These are phyloP conservation scores for Annona squamosa DNA, from an alignment of 164 flowering plant species.

Conservation along the genomic window DNA sequence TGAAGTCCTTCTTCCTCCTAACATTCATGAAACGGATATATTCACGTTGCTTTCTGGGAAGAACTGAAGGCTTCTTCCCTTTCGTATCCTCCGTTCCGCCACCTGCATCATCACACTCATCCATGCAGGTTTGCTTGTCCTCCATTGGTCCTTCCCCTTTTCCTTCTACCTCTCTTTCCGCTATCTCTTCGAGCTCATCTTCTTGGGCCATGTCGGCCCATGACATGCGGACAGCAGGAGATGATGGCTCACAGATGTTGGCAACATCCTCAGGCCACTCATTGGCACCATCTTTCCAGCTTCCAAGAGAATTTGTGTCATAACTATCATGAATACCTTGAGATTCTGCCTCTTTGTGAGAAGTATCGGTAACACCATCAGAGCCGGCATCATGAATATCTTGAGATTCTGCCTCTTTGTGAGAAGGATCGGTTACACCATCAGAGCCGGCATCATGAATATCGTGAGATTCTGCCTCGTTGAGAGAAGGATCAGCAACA, in stretches of 20 bases:
- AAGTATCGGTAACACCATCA: background rate
- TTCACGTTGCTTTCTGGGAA: slow-evolving; percentile 76
- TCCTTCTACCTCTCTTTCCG: slow-evolving; percentile 14
- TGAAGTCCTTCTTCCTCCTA: slow-evolving; percentile 62
- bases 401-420: background rate
- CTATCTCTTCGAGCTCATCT: slow-evolving; percentile 50
- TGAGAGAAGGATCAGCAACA: slow-evolving; percentile 1
- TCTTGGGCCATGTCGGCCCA: slow-evolving; percentile 98
- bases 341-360: background rate
- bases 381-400: slow-evolving; percentile 1
- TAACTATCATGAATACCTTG: slow-evolving; percentile 25
- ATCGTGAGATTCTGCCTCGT: slow-evolving; percentile 4
- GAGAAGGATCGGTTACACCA: background rate
- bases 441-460: slow-evolving; percentile 3
- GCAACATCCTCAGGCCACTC: slow-evolving; percentile 19
- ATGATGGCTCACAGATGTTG: slow-evolving; percentile 9
- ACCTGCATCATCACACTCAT: slow-evolving; percentile 8
- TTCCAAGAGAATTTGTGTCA: slow-evolving; percentile 37
- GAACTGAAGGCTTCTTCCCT: slow-evolving; percentile 28
- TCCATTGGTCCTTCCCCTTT: no score
- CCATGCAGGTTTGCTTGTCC: slow-evolving; percentile 3
- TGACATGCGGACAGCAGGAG: slow-evolving; percentile 42
- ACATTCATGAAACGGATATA: slow-evolving; percentile 59
- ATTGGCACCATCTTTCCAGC: slow-evolving; percentile 50
- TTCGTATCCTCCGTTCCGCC: slow-evolving; percentile 15